Base-by-base conservation (phyloP, 306 rosid species). In the Citrullus mucosospermus region DNA sequence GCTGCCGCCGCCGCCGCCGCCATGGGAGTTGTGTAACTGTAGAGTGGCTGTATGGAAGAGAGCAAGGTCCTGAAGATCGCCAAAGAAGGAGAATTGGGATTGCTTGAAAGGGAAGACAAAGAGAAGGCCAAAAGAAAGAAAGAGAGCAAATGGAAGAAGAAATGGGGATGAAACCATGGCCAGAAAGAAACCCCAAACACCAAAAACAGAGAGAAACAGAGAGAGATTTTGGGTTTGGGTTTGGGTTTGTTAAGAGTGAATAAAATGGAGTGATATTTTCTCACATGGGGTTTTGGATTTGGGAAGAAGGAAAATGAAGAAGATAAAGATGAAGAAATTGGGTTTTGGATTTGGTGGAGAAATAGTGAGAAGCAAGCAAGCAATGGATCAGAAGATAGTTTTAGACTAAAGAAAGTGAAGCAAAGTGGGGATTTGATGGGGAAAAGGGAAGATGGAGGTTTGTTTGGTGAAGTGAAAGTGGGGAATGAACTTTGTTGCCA, bases 161-260 rank as follows among this genome's bases (percentile, higher is more conserved):
- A 83, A 18, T 8, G 91, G 95, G 1, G 87, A 79, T 10, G 89
- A 60, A 74, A 84, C 75, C 90, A 88, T 90, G 58, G 82, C 43
- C 10, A 25, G 41, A 44, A 57, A 16, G 9, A 32, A 62, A 46
- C 1, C 17, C 67, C 16, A 28, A 59, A 2, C 36, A 8, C 32
- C 18, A 10, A 15, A 59, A 43, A 54, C 65, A 28, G 43, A 73
- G 60, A n/a, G 67, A 58, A 59, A 77, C 55, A 58, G 18, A 60
- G 53, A 17, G 18, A 67, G 28, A 25, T n/a, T n/a, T n/a, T 32
- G 62, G 63, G 18, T 43, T 25, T 25, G 28, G 28, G 17, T 43
- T 41, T 18, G 17, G 53, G 16, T 48, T 69, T 44, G 34, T 69
- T 43, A 18, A 69, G 46, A 43, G n/a, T 30, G 71, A 8, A 16